These are phyloP conservation scores for Tolypocladium nubicola DNA, from an alignment of 2,329 filamentous ascomycete species.

Conservation along the genomic window DNA sequence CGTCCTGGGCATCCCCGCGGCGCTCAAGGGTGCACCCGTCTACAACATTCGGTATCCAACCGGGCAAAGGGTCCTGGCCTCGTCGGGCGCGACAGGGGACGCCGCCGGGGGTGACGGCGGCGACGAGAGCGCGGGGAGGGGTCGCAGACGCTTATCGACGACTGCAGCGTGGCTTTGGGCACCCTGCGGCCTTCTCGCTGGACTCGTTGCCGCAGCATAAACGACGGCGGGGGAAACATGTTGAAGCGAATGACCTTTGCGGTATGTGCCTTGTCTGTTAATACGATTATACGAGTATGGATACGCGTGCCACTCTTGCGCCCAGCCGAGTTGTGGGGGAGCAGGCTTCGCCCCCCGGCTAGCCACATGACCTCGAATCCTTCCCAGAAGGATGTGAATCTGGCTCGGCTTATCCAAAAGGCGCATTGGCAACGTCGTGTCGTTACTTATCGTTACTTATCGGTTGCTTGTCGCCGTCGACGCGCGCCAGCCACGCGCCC, in stretches of 20 bases:
- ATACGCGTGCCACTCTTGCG: background rate
- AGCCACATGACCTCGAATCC: background rate
- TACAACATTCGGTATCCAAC: conserved; percentile 36
- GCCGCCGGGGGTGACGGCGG: background rate
- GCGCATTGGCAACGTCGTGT: background rate
- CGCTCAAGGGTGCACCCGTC: conserved; percentile 27
- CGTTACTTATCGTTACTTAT: background rate
- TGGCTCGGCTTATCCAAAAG: background rate
- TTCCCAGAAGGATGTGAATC: background rate
- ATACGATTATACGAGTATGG: too few relatives aligned
- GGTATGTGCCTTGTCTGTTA: background rate
- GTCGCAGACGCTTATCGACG: too few relatives aligned
- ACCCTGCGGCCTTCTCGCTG: background rate
- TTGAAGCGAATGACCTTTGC: background rate
- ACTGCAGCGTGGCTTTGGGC: background rate
- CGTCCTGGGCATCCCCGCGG: conserved; percentile 24
- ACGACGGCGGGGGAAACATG: background rate
- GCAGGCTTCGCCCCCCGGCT: too few relatives aligned
- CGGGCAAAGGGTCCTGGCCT: conserved; percentile 23
- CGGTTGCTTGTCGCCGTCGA: background rate
- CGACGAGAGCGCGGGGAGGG: background rate
- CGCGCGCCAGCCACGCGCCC: background rate
- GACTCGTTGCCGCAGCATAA: background rate
- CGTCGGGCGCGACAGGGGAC: background rate
- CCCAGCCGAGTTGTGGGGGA: background rate